Evolutionary conservation across 169 alveolate species (phyloP), one percentile per base, ranked within the genome.

Genomic region (Cryptosporidium canis): DNA sequence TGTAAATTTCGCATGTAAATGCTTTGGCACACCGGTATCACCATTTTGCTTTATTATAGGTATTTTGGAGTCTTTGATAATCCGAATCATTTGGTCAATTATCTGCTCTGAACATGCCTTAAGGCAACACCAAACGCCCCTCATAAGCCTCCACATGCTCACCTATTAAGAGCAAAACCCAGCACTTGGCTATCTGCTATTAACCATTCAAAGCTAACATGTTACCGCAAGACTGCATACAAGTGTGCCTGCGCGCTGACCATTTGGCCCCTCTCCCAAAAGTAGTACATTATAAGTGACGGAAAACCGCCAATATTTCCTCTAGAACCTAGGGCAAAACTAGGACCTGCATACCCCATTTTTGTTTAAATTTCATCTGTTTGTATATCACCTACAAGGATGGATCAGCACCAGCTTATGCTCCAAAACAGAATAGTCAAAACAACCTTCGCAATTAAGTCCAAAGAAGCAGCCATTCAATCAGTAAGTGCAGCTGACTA

Each of bases 401-500:
- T 77, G 84, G 84, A 70, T n/a, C 84, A 70, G 21, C 87, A 77
- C 58, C 70, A 77, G 41, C 56, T 58, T 18, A 37, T 61, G 31
- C 72, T 77, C n/a, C 87, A 77, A 77, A 77, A 77, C 35, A 77
- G 45, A 63, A 77, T 77, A 27, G 77, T 77, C 11, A 77, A 77
- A 63, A 77, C 87, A 12, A 77, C 87, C n/a, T 58, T 77, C 37
- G 87, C 87, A 7, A 77, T 77, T 24, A 77, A 77, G 48, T 55
- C 87, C 11, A 77, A 77, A 27, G 87, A 77, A 39, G 87, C 87
- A 9, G 87, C 87, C 1, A 77, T 77, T 39, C 87, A 77, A 58
- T 77, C 87, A 24, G 87, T 77, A 61, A 56, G 87, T 58, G 2
- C 21, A 21, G 29, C 16, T 1, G 33, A 61, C 14, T 61, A 3